Base-by-base conservation (phyloP, 2,329 filamentous ascomycete genomes). In the Trichophyton rubrum region DNA sequence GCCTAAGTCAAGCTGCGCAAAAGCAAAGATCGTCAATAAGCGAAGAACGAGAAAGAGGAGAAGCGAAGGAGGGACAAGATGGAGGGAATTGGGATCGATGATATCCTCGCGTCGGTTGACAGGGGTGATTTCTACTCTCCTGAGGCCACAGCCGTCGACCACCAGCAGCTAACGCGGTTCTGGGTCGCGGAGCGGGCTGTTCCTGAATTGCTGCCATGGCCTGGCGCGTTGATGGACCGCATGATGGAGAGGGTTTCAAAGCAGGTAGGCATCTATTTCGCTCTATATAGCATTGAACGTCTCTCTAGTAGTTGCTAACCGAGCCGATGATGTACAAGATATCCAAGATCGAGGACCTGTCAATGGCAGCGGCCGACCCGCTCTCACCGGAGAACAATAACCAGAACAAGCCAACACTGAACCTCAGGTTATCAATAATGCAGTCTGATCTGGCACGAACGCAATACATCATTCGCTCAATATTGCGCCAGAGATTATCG, bases 381-480 rank as follows among this genome's bases (percentile, higher is more conserved):
- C 33, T 38, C 33, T 38, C 33, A 68, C 70, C 72, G 78, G 63
- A 72, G 56, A 38, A 38, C 60, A 33, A 56, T 64, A 58, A 64
- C 87, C 64, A 85, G 33, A 38, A 88, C 69, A 87, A 91, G 84
- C 90, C 95, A 69, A 90, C 88, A 73, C 86, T 89, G 65, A 97
- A 96, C 72, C 96, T 99, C 72, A 85, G 85, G 63, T 85, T 97
- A 69, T 96, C 96, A 56, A 87, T 99, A 64, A 85, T 96, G 60
- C 93, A 99, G 78, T 97, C 95, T 5, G 93, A 99, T 76, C 82
- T 99, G 60, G 91, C 96, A 72, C 82, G 93, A 53, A 95, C 89
- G 75, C 96, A 96, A 76, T 99, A 90, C 70, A 80, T 99, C 22
- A 82, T 97, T 17, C 82, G 93, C 63, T 87, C 88, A 65, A 87